Conservation (phyloP, 306 rosid genomes). For the Bauhinia variegata region DNA sequence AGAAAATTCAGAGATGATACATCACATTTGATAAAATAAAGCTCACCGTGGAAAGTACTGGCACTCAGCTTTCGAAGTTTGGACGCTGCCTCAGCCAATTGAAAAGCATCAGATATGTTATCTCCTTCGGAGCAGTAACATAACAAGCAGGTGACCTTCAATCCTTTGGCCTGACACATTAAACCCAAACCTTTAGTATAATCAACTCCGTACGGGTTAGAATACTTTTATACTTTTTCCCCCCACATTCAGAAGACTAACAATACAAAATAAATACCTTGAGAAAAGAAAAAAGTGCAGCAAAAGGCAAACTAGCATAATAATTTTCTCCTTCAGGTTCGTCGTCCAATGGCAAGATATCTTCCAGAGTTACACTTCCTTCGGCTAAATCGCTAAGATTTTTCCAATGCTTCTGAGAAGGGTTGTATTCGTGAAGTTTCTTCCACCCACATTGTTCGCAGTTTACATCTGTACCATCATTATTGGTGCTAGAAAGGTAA, state of each 20-base stretch:
- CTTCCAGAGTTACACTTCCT: conserved; percentile 56
- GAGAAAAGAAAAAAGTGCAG: conserved; percentile 80
- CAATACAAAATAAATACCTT: conserved; percentile 57
- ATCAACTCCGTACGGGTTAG: conserved; percentile 10
- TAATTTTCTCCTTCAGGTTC: conserved; percentile 81
- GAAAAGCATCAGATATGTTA: conserved; percentile 81
- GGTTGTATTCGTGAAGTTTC: conserved; percentile 72
- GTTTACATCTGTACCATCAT: conserved; percentile 70
- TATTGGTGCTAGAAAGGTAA: conserved; percentile 75
- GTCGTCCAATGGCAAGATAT: conserved; percentile 55
- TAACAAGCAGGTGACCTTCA: conserved; percentile 88
- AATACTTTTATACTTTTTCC: not conserved
- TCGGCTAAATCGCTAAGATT: conserved; percentile 68
- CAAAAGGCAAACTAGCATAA: conserved; percentile 89
- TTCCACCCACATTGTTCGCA: conserved; percentile 85
- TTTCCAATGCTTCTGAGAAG: conserved; percentile 76
- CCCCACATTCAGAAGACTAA: not conserved
- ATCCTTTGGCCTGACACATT: conserved; percentile 76
- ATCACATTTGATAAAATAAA: conserved; percentile 26
- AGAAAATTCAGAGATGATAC: conserved; percentile 11
- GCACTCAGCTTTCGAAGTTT: conserved; percentile 55
- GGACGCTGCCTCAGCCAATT: conserved; percentile 79
- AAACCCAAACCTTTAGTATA: conserved; percentile 27
- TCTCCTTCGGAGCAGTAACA: conserved; percentile 97
- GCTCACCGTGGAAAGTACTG: conserved; percentile 55